Base-by-base conservation (phyloP, 2,329 filamentous ascomycete genomes). In the Cercospora berteroae region DNA sequence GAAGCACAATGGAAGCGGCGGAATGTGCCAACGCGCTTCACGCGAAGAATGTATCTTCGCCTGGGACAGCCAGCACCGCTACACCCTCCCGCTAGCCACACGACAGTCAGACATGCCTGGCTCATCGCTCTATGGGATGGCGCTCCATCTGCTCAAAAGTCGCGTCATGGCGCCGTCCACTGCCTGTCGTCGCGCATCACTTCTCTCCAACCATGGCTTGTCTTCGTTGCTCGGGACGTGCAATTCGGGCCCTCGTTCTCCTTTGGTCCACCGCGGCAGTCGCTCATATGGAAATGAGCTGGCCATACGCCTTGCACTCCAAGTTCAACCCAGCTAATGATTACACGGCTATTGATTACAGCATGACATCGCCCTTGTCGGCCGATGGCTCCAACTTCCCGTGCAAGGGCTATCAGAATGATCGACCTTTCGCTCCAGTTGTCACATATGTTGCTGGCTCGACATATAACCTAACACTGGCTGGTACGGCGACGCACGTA, bases 371-470 rank as follows among this genome's bases (percentile, higher is more conserved):
- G 16, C 92, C 92, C 2, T 83, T 95, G 58, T 76, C 80, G 2
- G 75, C 82, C 20, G 81, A 83, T 67, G 89, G 89, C 27, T 82
- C 83, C 67, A 85, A 93, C 79, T 95, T 87, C 78, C 89, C 91
- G 5, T 95, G 92, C 86, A 93, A 93, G 82, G 88, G 89, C 10
- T 87, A 88, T 63, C 83, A 86, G 67, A 79, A 78, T 36, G 83
- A 86, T 68, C 76, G 75, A 16, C 74, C 80, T 1, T 87, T 87
- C 70, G 78, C 81, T 18, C 79, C 87, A 4, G 85, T 88, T 20
- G 87, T 85, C 39, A 86, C 83, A 25, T 94, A 90, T 78, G 76
- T 80, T 4, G 85, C 88, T 5, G 91, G 91, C 36, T 78, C 83
- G 65, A 79, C 81, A 29, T 88, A 91, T 79, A 85, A 86, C 71